Conservation (phyloP, 345 rosid species). For the Ceriops tagal region DNA sequence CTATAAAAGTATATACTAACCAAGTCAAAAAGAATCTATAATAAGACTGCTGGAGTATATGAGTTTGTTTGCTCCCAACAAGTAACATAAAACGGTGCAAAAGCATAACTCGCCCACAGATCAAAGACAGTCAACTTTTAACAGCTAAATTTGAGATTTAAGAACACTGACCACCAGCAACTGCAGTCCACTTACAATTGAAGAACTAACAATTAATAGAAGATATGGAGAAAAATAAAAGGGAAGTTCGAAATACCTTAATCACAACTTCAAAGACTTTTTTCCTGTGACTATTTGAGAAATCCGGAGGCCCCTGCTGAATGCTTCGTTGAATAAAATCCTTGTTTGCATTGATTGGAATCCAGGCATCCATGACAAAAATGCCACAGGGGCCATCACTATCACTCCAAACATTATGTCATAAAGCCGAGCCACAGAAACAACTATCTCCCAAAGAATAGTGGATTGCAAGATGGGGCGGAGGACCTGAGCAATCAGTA, state of each 20-base stretch:
- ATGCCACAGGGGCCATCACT: conserved; percentile 78
- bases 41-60: no score
- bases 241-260: conserved; percentile 24
- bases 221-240: not conserved
- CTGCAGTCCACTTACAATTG: not conserved
- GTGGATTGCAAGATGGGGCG: conserved; percentile 59
- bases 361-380: conserved; percentile 92
- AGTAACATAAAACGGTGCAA: no score
- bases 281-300: conserved; percentile 81
- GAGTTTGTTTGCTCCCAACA: no score
- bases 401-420: conserved; percentile 76
- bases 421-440: conserved; percentile 77
- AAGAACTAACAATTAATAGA: not conserved
- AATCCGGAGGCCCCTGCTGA: conserved; percentile 84
- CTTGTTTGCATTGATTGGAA: conserved; percentile 91
- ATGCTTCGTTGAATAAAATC: conserved; percentile 82
- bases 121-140: not conserved
- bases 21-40: no score
- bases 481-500: conserved; percentile 75
- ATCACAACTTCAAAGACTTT: conserved; percentile 41
- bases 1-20: no score
- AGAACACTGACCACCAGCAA: not conserved
- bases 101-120: not conserved
- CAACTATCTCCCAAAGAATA: conserved; percentile 62
- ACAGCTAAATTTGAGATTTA: not conserved